A percentile compares a stretch with the other conserved stretches of the same genome.
Evolutionary conservation across 495 filamentous ascomycete genomes (phyloP).

Genomic region (Penicillium steckii): DNA sequence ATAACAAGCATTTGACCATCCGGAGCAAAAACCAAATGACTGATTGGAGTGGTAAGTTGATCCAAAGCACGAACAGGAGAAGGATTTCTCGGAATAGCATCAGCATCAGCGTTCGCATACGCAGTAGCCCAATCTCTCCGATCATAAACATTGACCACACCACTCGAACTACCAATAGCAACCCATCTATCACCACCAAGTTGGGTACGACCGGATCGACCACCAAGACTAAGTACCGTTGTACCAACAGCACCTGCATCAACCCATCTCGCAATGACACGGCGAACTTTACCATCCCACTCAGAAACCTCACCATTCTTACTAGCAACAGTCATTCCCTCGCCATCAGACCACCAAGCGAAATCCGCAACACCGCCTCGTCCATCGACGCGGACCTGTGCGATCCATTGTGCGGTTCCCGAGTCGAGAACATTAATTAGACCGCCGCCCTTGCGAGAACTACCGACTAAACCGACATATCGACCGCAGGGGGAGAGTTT

Average conservation of each 20-base stretch:
- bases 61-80: slow-evolving; percentile 70
- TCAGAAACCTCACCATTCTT: slow-evolving; percentile 93
- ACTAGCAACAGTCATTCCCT: slow-evolving; percentile 71
- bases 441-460: slow-evolving; percentile 78
- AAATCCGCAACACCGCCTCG: slow-evolving; percentile 83
- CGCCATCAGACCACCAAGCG: slow-evolving; percentile 84
- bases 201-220: slow-evolving; percentile 50
- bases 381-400: slow-evolving; percentile 78
- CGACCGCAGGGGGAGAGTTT: slow-evolving; percentile 81
- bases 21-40: slow-evolving; percentile 72
- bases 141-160: slow-evolving; percentile 92
- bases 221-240: slow-evolving; percentile 77
- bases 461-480: slow-evolving; percentile 77
- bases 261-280: slow-evolving; percentile 76
- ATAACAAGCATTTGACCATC: slow-evolving; percentile 88
- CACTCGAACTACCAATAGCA: slow-evolving; percentile 77
- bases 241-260: slow-evolving; percentile 89
- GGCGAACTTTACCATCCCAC: slow-evolving; percentile 64
- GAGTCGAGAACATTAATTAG: slow-evolving; percentile 82
- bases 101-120: slow-evolving; percentile 23
- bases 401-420: slow-evolving; percentile 82
- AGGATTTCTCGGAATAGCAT: slow-evolving; percentile 59
- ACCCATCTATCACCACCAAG: slow-evolving; percentile 87
- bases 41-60: slow-evolving; percentile 82
- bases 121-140: slow-evolving; percentile 58